phyloP scores from a whole-genome alignment of 169 alveolate species.

The Eimeria sp. region DNA sequence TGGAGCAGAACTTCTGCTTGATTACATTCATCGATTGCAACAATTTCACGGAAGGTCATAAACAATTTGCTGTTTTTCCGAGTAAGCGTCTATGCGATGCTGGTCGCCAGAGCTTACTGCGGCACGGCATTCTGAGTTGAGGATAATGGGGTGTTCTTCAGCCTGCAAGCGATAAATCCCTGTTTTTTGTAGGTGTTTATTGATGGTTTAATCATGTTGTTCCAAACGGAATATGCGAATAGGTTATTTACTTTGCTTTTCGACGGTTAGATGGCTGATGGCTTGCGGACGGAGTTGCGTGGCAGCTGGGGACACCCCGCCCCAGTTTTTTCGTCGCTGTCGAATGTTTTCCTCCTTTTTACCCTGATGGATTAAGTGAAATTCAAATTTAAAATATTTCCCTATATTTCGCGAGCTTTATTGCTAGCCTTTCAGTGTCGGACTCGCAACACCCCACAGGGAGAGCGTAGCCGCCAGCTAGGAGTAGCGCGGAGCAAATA shows the following conservation, averaged over 20 bases:
- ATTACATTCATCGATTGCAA: not conserved
- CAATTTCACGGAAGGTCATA: not conserved
- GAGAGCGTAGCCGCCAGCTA: not conserved
- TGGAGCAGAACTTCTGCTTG: not conserved
- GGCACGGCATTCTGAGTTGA: not conserved
- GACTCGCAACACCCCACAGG: not conserved
- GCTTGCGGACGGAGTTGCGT: not conserved
- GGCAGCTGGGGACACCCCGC: not conserved
- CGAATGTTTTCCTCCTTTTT: not conserved
- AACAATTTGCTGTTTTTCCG: not conserved
- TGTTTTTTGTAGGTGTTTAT: not conserved
- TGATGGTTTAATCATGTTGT: not conserved
- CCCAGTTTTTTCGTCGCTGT: not conserved
- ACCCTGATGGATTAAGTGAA: not conserved
- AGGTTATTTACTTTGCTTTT: not conserved
- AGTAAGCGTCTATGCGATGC: not conserved
- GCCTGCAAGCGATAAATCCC: not conserved
- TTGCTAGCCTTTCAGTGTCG: not conserved
- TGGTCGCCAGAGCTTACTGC: not conserved
- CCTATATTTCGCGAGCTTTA: not conserved
- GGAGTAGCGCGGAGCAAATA: not conserved
- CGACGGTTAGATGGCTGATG: not conserved
- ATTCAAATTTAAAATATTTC: not conserved
- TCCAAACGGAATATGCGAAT: not conserved
- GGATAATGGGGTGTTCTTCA: not conserved